phyloP scores from a whole-genome alignment of 148 eudicot species.

The Oxyria digyna region DNA sequence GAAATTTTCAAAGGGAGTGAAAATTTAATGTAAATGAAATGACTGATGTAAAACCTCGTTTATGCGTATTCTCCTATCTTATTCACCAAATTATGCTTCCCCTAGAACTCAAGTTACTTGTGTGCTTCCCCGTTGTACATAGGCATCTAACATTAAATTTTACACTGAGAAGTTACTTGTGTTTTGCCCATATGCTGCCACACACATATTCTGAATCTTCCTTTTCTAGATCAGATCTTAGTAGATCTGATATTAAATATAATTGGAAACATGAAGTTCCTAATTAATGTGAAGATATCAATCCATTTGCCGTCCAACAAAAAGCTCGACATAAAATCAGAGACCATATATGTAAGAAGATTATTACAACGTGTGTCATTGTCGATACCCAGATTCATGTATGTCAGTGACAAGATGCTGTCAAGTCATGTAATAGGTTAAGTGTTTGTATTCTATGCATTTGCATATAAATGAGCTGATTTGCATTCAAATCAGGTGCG shows the following conservation, averaged over 20 bases:
- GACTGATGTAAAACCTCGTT: no score
- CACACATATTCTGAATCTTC: not conserved
- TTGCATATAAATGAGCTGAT: not conserved
- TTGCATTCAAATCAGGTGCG: slow-evolving; percentile 31
- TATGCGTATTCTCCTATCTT: not conserved
- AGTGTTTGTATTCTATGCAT: not conserved
- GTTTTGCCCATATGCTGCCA: not conserved
- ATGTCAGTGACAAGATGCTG: not conserved
- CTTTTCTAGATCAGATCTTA: not conserved
- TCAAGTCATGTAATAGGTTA: not conserved
- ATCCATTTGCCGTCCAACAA: not conserved
- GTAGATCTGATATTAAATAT: not conserved
- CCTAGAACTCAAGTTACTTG: no score
- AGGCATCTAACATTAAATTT: not conserved
- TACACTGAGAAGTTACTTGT: not conserved
- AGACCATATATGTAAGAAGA: not conserved
- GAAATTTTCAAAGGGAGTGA: not conserved
- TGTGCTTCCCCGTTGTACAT: not conserved
- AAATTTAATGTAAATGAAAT: not conserved
- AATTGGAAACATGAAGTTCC: not conserved
- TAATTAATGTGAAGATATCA: not conserved
- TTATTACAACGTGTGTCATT: not conserved
- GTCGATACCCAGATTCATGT: not conserved
- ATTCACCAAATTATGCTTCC: not conserved
- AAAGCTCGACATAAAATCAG: not conserved